These are phyloP conservation scores for Sistotremastrum niveocremeum DNA, from an alignment of 768 basidiomycete species.

Conservation along the genomic window DNA sequence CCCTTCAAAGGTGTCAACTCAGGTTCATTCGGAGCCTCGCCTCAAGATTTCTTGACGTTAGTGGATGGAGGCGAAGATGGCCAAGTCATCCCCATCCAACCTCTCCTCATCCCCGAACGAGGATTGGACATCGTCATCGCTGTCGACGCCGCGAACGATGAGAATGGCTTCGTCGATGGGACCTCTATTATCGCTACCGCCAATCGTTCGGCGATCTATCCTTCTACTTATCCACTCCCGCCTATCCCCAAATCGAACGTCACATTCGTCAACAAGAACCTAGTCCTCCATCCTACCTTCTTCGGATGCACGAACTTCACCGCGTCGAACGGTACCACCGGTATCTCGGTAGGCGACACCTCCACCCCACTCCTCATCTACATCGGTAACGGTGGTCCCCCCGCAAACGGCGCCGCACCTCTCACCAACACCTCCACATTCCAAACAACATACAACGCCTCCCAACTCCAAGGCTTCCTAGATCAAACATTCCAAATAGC, in stretches of 20 bases:
- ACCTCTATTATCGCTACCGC: slow-evolving; percentile 14
- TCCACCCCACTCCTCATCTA: slow-evolving; percentile 40
- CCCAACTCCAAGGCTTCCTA: slow-evolving; percentile 30
- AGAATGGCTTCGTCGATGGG: neutral
- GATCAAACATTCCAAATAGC: slow-evolving; percentile 29
- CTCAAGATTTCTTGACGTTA: slow-evolving; percentile 19
- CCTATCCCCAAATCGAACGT: slow-evolving; percentile 13
- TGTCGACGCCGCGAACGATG: slow-evolving; percentile 23
- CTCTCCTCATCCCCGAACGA: slow-evolving; percentile 33
- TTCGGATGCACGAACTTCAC: slow-evolving; percentile 26
- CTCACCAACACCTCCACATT: slow-evolving; percentile 30
- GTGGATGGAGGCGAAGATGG: slow-evolving; percentile 31
- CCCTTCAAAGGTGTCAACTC: slow-evolving; percentile 24
- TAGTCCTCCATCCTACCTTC: slow-evolving; percentile 28
- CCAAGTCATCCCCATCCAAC: slow-evolving; percentile 33
- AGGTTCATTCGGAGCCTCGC: slow-evolving; percentile 19
- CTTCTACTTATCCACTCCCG: slow-evolving; percentile 21
- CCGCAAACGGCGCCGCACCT: slow-evolving; percentile 22
- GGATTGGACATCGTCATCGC: slow-evolving; percentile 36
- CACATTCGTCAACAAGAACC: slow-evolving; percentile 23
- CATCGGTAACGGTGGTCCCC: slow-evolving; percentile 40
- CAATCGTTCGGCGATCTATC: slow-evolving; percentile 25
- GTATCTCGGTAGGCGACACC: neutral
- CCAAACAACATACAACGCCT: slow-evolving; percentile 23
- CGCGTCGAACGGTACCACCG: neutral